Evolutionary conservation across 148 eudicot species (phyloP).

Genomic region (Nepenthes gracilis): DNA sequence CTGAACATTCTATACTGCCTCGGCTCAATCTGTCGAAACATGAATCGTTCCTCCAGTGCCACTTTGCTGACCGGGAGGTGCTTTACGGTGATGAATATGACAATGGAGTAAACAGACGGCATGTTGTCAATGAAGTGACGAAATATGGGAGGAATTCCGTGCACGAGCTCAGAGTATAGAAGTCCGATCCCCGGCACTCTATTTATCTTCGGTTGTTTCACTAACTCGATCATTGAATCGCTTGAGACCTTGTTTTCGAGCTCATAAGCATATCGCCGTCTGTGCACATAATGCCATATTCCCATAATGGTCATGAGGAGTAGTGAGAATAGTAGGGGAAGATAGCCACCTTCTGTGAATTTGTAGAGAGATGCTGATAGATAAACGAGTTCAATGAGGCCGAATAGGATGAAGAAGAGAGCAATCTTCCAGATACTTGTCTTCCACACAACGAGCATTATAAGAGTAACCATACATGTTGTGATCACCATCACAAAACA

Average conservation of each 20-base stretch:
- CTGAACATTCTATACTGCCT: conserved; percentile 27
- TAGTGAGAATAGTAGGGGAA: conserved; percentile 24
- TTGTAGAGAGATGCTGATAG: conserved; percentile 27
- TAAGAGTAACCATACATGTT: conserved; percentile 31
- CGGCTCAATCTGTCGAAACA: conserved; percentile 35
- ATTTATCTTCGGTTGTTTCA: conserved; percentile 13
- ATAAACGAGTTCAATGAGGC: conserved; percentile 14
- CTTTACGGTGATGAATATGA: conserved; percentile 40
- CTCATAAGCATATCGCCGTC: conserved; percentile 30
- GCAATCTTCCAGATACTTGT: conserved; percentile 23
- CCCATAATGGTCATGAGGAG: conserved; percentile 32
- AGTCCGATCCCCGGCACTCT: conserved; percentile 47
- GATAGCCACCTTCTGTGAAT: conserved; percentile 37
- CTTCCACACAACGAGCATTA: conserved; percentile 49
- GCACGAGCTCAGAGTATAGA: conserved; percentile 42
- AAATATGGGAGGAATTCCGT: conserved; percentile 51
- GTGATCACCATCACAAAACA: conserved; percentile 40
- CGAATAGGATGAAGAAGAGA: conserved; percentile 21
- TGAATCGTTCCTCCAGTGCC: conserved; percentile 27
- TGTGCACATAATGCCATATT: conserved; percentile 36
- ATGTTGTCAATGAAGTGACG: conserved; percentile 30
- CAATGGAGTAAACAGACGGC: conserved; percentile 35
- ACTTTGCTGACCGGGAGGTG: conserved; percentile 35
- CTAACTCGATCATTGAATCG: conserved; percentile 22
- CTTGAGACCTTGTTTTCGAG: conserved; percentile 38